Evolutionary conservation across 2,329 filamentous ascomycete species (phyloP).

Genomic region (Cytospora piceae): DNA sequence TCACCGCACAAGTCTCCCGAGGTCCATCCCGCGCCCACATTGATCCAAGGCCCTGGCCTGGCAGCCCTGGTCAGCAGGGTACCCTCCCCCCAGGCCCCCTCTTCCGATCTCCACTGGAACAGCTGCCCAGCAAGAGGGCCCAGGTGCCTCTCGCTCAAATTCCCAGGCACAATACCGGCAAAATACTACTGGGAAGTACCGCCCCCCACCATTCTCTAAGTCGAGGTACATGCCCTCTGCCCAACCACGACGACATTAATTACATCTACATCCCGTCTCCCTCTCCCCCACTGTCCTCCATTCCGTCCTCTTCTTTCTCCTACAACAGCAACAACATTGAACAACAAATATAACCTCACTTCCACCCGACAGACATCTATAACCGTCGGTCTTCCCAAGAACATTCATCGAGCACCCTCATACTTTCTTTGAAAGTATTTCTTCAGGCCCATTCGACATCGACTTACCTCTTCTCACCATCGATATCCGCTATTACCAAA

Average conservation of each 20-base stretch:
- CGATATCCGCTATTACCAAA: constrained; percentile 7
- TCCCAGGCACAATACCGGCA: constrained; percentile 21
- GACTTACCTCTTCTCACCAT: constrained; percentile 1
- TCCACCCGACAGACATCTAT: not conserved
- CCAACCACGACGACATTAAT: constrained; percentile 32
- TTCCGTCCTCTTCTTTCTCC: constrained; percentile 25
- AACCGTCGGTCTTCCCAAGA: constrained; percentile 8
- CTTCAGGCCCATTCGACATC: not conserved
- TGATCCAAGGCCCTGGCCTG: not conserved
- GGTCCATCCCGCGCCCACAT: constrained; percentile 19
- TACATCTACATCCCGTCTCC: constrained; percentile 35
- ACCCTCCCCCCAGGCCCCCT: constrained; percentile 15
- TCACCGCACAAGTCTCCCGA: constrained; percentile 22
- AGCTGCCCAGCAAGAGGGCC: constrained; percentile 11
- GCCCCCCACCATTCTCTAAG: constrained; percentile 28
- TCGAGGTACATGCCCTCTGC: constrained; percentile 26
- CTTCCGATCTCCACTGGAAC: constrained; percentile 20
- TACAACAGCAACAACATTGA: constrained; percentile 21
- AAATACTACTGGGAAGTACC: constrained; percentile 28
- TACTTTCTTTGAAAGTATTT: not conserved
- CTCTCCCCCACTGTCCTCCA: constrained; percentile 28
- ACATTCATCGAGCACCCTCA: constrained; percentile 11
- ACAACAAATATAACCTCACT: constrained; percentile 14
- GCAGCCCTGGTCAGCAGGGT: constrained; percentile 20
- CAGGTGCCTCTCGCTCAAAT: constrained; percentile 21